These are phyloP conservation scores for Candida yuanshanica DNA, from an alignment of 805 yeast species.

Conservation along the genomic window DNA sequence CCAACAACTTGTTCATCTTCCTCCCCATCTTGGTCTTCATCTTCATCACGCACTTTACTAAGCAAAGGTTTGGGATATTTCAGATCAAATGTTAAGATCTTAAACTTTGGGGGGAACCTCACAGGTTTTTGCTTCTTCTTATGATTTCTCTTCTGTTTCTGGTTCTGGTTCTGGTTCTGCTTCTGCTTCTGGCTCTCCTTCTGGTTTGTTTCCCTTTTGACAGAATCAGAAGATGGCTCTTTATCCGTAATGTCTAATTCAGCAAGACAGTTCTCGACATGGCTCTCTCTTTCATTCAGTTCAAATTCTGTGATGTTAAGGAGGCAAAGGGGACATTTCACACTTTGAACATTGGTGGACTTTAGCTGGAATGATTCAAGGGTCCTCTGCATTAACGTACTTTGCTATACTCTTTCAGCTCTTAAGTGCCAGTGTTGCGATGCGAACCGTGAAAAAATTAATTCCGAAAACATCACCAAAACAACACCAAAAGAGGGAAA, in stretches of 20 bases:
- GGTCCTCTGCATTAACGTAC: slow-evolving; percentile 9
- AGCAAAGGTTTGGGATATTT: slow-evolving; percentile 3
- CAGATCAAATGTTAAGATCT: slow-evolving; percentile 40
- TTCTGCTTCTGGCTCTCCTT: slow-evolving; percentile 14
- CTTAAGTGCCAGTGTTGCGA: no score
- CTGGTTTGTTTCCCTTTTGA: slow-evolving; percentile 16
- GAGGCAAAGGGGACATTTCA: slow-evolving; percentile 49
- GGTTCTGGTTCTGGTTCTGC: not conserved
- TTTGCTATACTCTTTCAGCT: no score
- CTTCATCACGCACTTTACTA: not conserved
- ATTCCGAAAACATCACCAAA: not conserved
- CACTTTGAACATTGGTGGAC: not conserved
- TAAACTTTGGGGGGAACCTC: slow-evolving; percentile 42
- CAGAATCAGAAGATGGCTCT: slow-evolving; percentile 26
- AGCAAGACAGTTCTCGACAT: slow-evolving; percentile 49
- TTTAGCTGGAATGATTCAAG: slow-evolving; percentile 1
- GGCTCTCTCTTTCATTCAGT: slow-evolving; percentile 41
- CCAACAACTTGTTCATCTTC: not conserved
- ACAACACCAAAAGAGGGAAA: not conserved
- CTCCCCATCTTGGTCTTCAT: not conserved
- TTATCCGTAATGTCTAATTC: slow-evolving; percentile 5
- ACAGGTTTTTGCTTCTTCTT: not conserved
- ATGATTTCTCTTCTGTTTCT: no score
- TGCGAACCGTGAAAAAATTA: no score
- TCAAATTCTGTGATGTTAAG: slow-evolving; percentile 32